Evolutionary conservation across 768 basidiomycete species (phyloP).

Genomic region (Chlorophyllum brunneum): DNA sequence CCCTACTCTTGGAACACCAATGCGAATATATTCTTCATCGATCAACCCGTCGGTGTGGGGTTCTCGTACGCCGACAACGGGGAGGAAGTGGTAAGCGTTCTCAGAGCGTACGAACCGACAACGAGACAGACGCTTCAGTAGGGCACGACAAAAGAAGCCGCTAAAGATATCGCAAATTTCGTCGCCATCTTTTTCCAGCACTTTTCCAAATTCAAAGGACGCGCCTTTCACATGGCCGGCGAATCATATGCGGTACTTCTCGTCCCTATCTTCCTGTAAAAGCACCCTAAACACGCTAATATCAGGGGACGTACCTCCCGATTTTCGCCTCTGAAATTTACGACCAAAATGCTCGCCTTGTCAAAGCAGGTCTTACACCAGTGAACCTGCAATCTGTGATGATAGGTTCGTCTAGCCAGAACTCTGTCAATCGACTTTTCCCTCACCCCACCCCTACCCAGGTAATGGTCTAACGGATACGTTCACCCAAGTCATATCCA

Average conservation of each 20-base stretch:
- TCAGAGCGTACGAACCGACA: no score
- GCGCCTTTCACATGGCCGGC: conserved; percentile 61
- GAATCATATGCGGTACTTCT: conserved; percentile 58
- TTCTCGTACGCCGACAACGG: conserved; percentile 68
- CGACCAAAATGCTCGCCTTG: conserved; percentile 60
- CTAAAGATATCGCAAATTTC: conserved; percentile 67
- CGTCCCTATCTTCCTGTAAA: conserved; percentile 39
- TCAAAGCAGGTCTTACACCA: conserved; percentile 46
- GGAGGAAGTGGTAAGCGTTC: conserved; percentile 45
- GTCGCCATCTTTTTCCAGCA: conserved; percentile 71
- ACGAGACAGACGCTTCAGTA: conserved; percentile 39
- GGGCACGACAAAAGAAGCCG: conserved; percentile 65
- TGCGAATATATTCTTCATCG: conserved; percentile 60
- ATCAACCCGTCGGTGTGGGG: conserved; percentile 59
- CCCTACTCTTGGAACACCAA: conserved; percentile 69
- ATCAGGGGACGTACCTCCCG: conserved; percentile 67
- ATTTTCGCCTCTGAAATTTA: conserved; percentile 73
- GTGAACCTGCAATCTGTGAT: conserved; percentile 69
- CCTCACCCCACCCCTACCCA: no score
- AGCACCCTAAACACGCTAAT: not conserved
- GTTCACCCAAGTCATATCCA: conserved; percentile 36
- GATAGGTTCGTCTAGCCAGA: no score
- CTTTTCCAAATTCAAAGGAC: conserved; percentile 65
- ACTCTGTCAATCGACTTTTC: not conserved
- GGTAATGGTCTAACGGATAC: conserved; percentile 66